Evolutionary conservation across 768 basidiomycete genomes (phyloP).

Genomic region (Phaeotremella fagi): DNA sequence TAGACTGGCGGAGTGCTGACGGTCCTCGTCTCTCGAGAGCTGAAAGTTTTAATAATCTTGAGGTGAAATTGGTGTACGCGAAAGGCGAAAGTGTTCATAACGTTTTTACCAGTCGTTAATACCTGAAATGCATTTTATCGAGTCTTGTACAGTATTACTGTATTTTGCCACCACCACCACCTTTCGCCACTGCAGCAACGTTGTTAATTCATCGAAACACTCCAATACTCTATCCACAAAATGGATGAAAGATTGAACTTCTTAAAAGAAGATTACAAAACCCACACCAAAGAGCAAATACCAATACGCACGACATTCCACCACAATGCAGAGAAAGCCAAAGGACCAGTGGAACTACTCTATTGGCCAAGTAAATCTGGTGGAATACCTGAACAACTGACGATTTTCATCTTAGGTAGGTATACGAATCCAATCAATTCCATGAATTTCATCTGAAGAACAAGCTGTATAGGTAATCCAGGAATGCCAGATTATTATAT

Average conservation of each 20-base stretch:
- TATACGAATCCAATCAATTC: not conserved
- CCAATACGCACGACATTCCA: constrained; percentile 9
- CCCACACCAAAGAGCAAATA: not conserved
- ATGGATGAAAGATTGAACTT: constrained; percentile 14
- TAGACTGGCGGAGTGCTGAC: no score
- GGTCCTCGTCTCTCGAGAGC: no score
- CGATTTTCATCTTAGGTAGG: constrained; percentile 35
- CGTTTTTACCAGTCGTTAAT: no score
- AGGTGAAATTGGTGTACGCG: no score
- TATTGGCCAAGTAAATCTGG: constrained; percentile 26
- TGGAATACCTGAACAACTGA: constrained; percentile 24
- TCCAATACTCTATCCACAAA: not conserved
- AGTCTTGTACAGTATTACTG: no score
- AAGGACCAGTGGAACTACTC: constrained; percentile 18
- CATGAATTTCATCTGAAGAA: not conserved
- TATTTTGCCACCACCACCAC: no score
- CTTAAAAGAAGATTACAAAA: constrained; percentile 9
- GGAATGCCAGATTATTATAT: constrained; percentile 66
- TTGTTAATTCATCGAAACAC: no score
- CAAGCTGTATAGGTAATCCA: constrained; percentile 52
- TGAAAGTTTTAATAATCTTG: no score
- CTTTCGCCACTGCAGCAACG: no score
- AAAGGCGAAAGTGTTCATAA: no score
- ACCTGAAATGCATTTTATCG: no score
- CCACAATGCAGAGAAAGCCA: constrained; percentile 1